Evolutionary conservation across 139 green algal species (phyloP), one percentile per base, ranked within the genome.

Genomic region (Limnomonas spitsbergensis): DNA sequence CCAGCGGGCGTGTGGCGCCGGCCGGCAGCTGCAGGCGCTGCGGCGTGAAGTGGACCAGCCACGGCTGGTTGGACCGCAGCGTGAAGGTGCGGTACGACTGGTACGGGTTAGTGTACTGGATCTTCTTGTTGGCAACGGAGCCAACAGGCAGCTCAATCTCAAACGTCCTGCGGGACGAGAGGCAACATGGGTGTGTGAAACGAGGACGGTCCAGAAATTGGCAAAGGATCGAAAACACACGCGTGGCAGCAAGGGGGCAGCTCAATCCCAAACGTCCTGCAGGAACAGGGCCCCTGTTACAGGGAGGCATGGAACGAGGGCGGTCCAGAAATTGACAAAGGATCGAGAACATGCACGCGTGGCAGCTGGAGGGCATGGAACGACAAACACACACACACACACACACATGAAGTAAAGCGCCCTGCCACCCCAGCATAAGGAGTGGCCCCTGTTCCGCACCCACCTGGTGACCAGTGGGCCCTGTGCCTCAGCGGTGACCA

Each of bases 21-120:
- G 80, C 81, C 0, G 87, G 84, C 76, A 91, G 56, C 73, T 88
- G 80, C 67, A 90, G 75, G 42, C 80, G 80, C 75, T 76, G 80
- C 31, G 85, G 87, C 36, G 83, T 86, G 83, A 91, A 87, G 69
- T 85, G 70, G 42, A 89, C 26, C 52, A 91, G 79, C 82, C 81
- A 85, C 3, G 84, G 84, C 69, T 88, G 83, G 69, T 85, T 89
- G 76, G 75, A 85, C 26, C 84, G 73, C 40, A 91, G 69, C 35
- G 75, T 83, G 81, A 91, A 89, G 36, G 72, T 78, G 35, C 81
- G 77, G 79, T 76, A 87, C n/a, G 75, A 76, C 66, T 85, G 80
- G 78, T 91, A 91, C 35, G 85, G 85, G 83, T 91, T 91, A 69
- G 84, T 86, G 78, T 89, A 86, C 70, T 42, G 85, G 78, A 91